Evolutionary conservation across 768 basidiomycete genomes (phyloP).

Genomic region (Boletus sp.): DNA sequence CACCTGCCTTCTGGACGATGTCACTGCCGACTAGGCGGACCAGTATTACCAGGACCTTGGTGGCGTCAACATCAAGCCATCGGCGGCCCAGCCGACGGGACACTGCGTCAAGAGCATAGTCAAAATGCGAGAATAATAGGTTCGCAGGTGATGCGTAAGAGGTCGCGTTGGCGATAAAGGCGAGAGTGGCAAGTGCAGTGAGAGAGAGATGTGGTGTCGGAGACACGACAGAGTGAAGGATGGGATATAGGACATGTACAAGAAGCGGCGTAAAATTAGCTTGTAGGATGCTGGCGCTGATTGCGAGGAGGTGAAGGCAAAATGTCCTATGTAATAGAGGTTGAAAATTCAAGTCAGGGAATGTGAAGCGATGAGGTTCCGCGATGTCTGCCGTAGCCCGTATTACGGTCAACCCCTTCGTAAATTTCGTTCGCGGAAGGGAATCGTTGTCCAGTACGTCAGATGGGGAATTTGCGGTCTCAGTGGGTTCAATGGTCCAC

Average conservation of each 20-base stretch:
- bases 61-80: conserved; percentile 84
- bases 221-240: conserved; percentile 84
- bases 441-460: conserved; percentile 31
- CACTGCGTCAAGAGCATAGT: conserved; percentile 91
- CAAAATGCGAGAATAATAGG: conserved; percentile 89
- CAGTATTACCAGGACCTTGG: conserved; percentile 82
- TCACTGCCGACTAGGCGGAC: conserved; percentile 83
- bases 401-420: conserved; percentile 62
- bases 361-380: conserved; percentile 29
- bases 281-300: conserved; percentile 68
- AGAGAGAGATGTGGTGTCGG: conserved; percentile 60
- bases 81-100: conserved; percentile 77
- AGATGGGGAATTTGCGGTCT: conserved; percentile 19
- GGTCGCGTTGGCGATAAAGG: conserved; percentile 65
- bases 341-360: conserved; percentile 39
- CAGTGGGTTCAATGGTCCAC: conserved; percentile 55
- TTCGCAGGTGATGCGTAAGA: conserved; percentile 90
- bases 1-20: conserved; percentile 85
- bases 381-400: conserved; percentile 54
- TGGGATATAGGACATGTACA: conserved; percentile 77
- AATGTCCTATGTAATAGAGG: conserved; percentile 66
- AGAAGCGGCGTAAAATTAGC: conserved; percentile 70
- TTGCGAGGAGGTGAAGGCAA: conserved; percentile 70
- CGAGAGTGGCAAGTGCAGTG: conserved; percentile 72
- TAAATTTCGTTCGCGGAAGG: conserved; percentile 52